A percentile compares a stretch with the other conserved stretches of the same genome.
phyloP scores from a whole-genome alignment of 1,139 yeast species.

The Diutina mesorugosa region DNA sequence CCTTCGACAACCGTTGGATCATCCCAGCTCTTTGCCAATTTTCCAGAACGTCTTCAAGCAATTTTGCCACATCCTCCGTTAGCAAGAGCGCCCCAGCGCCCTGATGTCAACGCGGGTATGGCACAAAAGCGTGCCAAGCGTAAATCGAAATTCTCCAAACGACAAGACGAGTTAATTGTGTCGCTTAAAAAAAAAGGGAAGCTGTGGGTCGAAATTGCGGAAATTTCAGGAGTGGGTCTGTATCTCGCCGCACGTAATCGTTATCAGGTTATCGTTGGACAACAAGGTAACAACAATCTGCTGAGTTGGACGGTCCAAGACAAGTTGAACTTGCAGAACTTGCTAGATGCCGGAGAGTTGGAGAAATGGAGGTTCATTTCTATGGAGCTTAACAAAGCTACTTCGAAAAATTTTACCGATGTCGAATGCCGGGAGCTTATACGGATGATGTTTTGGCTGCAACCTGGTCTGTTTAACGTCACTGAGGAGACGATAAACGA shows the following conservation, averaged over 20 bases:
- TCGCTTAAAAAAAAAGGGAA: conserved; percentile 49
- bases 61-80: conserved; percentile 28
- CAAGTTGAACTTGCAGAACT: conserved; percentile 32
- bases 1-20: background rate
- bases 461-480: conserved; percentile 49
- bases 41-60: conserved; percentile 10
- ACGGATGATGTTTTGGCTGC: conserved; percentile 37
- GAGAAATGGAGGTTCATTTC: conserved; percentile 62
- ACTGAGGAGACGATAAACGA: conserved; percentile 29
- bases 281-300: conserved; percentile 63
- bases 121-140: conserved; percentile 41
- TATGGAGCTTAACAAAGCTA: conserved; percentile 45
- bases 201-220: conserved; percentile 68
- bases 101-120: conserved; percentile 14
- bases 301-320: conserved; percentile 54
- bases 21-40: conserved; percentile 8
- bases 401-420: conserved; percentile 41
- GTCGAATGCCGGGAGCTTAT: conserved; percentile 45
- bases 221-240: conserved; percentile 50
- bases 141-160: conserved; percentile 52
- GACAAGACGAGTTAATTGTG: conserved; percentile 58
- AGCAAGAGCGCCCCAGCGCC: conserved; percentile 18
- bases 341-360: conserved; percentile 56
- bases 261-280: conserved; percentile 73
- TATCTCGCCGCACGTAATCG: conserved; percentile 67